Base-by-base conservation (phyloP, 2,329 filamentous ascomycete species). In the Aphanocladium album region DNA sequence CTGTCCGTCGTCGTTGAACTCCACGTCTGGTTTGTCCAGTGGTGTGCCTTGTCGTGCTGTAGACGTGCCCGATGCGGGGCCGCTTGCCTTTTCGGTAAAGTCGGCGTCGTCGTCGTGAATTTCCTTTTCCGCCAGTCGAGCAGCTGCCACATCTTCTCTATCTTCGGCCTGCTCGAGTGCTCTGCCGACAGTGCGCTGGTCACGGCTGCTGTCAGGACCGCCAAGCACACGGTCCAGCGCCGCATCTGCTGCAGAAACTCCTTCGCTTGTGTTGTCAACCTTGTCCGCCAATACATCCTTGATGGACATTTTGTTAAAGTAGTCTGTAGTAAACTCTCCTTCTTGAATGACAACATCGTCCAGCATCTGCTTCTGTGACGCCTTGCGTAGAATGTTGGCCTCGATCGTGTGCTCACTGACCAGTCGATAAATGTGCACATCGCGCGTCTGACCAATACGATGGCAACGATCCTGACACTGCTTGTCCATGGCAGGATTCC, bases 401-500 rank as follows among this genome's bases (percentile, higher is more conserved):
- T 99, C 95, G 62, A 99, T 98, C 0, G 95, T 99, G 70, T 96
- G 89, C 69, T 97, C 89, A 12, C 91, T 95, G 9, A 96, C 87
- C 21, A 98, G 87, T 2, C 93, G 91, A 77, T 98, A 99, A 62
- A 99, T 98, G 73, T 98, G 93, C 35, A 99, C 95, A 72, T 99
- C 95, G 33, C 95, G 88, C 0, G 95, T 98, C 74, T 99, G 95
- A 1, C 95, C 95, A 66, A 99, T 99, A 66, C 95, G 91, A 76
- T 99, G 95, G 69, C 91, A 96, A 68, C 95, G 86, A 73, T 99
- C 96, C 76, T 99, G 96, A 69, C 95, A 99, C 74, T 99, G 95
- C 74, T 96, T 96, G 78, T 99, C 95, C 95, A 99, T 99, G 56
- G 96, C 95, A 0, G 95, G 95, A 69, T 99, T 99, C 96, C 96